phyloP scores from a whole-genome alignment of 2,329 filamentous ascomycete species.

The Rhytidhysteron rufulum region DNA sequence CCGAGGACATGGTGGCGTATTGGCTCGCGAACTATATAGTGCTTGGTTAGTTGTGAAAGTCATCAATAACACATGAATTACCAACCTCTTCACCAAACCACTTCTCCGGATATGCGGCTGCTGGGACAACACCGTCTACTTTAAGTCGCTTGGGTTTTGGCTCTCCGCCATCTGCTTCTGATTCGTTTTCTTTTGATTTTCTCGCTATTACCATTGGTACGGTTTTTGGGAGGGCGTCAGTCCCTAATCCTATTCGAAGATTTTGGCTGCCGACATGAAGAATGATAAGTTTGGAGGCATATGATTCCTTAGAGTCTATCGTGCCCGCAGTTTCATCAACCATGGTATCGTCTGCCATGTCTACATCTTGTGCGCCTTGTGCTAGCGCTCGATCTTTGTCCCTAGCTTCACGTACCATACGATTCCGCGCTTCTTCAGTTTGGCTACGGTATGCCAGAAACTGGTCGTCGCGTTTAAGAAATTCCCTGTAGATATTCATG shows the following conservation, averaged over 20 bases:
- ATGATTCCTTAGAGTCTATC: slow-evolving; percentile 47
- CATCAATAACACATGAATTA: background rate
- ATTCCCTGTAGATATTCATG: slow-evolving; percentile 61
- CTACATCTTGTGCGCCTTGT: slow-evolving; percentile 56
- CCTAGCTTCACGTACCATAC: slow-evolving; percentile 79
- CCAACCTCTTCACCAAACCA: slow-evolving; percentile 79
- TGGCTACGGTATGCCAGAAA: slow-evolving; percentile 84
- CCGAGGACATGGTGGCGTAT: slow-evolving; percentile 78
- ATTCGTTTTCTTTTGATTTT: slow-evolving; percentile 73
- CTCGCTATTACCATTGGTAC: slow-evolving; percentile 90
- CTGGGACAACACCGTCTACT: slow-evolving; percentile 58
- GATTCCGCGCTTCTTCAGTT: slow-evolving; percentile 78
- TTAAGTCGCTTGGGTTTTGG: slow-evolving; percentile 68
- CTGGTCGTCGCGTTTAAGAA: slow-evolving; percentile 97
- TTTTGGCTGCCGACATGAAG: slow-evolving; percentile 97
- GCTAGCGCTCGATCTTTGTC: slow-evolving; percentile 84
- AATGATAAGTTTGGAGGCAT: slow-evolving; percentile 87
- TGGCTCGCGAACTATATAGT: slow-evolving; percentile 48
- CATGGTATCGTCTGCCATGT: slow-evolving; percentile 23
- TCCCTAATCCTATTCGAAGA: slow-evolving; percentile 88
- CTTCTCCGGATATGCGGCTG: slow-evolving; percentile 63
- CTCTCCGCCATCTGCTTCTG: slow-evolving; percentile 75
- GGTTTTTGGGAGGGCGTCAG: slow-evolving; percentile 89
- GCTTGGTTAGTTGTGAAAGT: background rate
- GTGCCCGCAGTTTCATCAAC: slow-evolving; percentile 26